These are phyloP conservation scores for Kazachstania sp. DNA, from an alignment of 1,139 yeast genomes.

Conservation along the genomic window DNA sequence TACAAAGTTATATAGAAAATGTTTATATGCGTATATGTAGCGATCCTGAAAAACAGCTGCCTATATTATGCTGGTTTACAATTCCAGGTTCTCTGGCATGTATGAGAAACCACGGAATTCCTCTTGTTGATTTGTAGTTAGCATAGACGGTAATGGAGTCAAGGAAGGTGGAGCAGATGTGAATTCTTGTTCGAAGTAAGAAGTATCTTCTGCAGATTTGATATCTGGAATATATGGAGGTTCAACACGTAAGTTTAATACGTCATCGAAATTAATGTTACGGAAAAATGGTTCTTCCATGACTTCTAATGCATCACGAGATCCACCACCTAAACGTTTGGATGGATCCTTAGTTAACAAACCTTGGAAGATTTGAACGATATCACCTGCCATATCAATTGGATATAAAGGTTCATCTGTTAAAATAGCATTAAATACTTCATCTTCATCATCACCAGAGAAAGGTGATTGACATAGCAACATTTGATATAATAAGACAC, in stretches of 20 bases:
- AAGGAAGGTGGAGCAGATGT: slow-evolving; percentile 91
- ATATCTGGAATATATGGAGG: slow-evolving; percentile 84
- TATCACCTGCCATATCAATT: slow-evolving; percentile 93
- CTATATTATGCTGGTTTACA: slow-evolving; percentile 10
- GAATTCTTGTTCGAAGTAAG: slow-evolving; percentile 90
- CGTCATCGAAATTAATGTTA: slow-evolving; percentile 84
- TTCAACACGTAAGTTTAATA: slow-evolving; percentile 59
- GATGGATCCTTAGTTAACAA: slow-evolving; percentile 82
- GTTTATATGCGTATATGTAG: background rate
- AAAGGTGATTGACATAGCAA: slow-evolving; percentile 92
- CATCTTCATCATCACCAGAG: slow-evolving; percentile 97
- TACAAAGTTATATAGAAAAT: background rate
- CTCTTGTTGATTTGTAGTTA: slow-evolving; percentile 86
- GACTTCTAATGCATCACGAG: slow-evolving; percentile 81
- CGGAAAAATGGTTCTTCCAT: slow-evolving; percentile 93
- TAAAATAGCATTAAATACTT: slow-evolving; percentile 93
- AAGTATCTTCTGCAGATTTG: slow-evolving; percentile 79
- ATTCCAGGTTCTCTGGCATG: slow-evolving; percentile 50
- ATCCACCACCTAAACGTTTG: slow-evolving; percentile 76
- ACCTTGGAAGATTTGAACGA: slow-evolving; percentile 88
- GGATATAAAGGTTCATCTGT: slow-evolving; percentile 98
- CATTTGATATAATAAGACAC: slow-evolving; percentile 94
- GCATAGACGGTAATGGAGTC: slow-evolving; percentile 85
- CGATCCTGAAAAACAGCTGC: slow-evolving; percentile 22
- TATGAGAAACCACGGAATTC: slow-evolving; percentile 96